Evolutionary conservation across 169 alveolate species (phyloP).

Genomic region (Fabrea salina): DNA sequence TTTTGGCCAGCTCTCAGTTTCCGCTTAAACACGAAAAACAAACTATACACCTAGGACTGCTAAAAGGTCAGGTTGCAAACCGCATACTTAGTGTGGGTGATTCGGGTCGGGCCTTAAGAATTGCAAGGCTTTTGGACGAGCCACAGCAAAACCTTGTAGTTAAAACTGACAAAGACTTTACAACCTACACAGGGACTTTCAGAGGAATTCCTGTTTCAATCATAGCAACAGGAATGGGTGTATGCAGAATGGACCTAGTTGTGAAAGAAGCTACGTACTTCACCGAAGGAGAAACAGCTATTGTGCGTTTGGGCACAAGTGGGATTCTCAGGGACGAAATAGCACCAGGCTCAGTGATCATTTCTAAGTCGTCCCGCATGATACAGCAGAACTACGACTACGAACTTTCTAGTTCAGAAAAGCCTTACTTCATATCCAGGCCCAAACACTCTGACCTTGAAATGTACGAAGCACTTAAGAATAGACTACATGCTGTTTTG

Average conservation of each 20-base stretch:
- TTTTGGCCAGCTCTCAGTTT: not conserved
- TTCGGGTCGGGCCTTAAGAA: conserved; percentile 33
- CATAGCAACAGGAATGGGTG: conserved; percentile 53
- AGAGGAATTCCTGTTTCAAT: conserved; percentile 47
- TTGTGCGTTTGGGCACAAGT: conserved; percentile 34
- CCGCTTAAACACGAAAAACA: not conserved
- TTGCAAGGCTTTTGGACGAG: conserved; percentile 34
- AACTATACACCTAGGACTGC: conserved; percentile 27
- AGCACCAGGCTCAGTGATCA: conserved; percentile 31
- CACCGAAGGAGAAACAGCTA: conserved; percentile 34
- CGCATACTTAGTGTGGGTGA: conserved; percentile 47
- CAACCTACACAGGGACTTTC: conserved; percentile 39
- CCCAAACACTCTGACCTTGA: not conserved
- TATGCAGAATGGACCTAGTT: conserved; percentile 36
- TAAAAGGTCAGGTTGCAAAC: conserved; percentile 41
- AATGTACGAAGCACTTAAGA: not conserved
- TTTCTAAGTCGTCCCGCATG: not conserved
- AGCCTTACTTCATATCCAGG: conserved; percentile 14
- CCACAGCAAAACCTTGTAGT: not conserved
- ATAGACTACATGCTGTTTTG: not conserved
- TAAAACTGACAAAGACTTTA: conserved; percentile 25
- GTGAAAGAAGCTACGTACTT: conserved; percentile 38
- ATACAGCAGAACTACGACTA: conserved; percentile 31
- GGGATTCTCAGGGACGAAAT: not conserved
- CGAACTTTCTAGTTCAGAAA: not conserved